A percentile compares a stretch with the other conserved stretches of the same genome.
Evolutionary conservation across 139 green algal genomes (phyloP).

Genomic region (Chlamydomonas asymmetrica): DNA sequence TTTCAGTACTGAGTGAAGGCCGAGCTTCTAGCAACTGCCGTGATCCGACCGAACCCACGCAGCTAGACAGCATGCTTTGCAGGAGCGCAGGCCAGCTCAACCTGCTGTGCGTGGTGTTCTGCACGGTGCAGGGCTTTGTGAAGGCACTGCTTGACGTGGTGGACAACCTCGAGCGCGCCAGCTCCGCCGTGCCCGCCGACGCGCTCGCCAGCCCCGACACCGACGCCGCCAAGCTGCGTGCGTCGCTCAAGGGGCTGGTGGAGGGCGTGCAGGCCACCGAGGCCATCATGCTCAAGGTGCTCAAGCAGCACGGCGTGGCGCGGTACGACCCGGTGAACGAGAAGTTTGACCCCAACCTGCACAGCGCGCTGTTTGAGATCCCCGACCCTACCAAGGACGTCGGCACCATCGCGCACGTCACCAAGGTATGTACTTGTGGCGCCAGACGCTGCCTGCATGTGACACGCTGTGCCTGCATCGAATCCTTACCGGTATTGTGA

Average conservation of each 20-base stretch:
- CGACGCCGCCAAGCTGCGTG: constrained; percentile 46
- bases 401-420: constrained; percentile 78
- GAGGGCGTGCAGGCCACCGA: constrained; percentile 90
- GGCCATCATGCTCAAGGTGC: constrained; percentile 77
- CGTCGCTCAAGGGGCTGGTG: constrained; percentile 67
- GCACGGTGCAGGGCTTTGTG: constrained; percentile 79
- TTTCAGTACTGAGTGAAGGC: too few relatives aligned
- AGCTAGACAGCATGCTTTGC: too few relatives aligned
- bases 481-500: too few relatives aligned
- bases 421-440: constrained; percentile 66
- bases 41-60: too few relatives aligned
- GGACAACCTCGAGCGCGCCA: constrained; percentile 90
- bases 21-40: too few relatives aligned
- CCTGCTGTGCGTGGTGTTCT: too few relatives aligned
- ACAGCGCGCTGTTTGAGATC: constrained; percentile 91
- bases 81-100: too few relatives aligned
- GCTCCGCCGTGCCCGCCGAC: constrained; percentile 58
- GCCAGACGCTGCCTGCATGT: too few relatives aligned
- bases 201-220: constrained; percentile 35
- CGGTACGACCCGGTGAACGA: constrained; percentile 75
- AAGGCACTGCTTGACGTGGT: constrained; percentile 91
- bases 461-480: background rate
- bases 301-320: constrained; percentile 76
- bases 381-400: constrained; percentile 72
- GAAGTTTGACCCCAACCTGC: constrained; percentile 93